A percentile compares a stretch with the other conserved stretches of the same genome.
phyloP scores from a whole-genome alignment of 2,329 filamentous ascomycete species.

The Fusarium subtropicale region DNA sequence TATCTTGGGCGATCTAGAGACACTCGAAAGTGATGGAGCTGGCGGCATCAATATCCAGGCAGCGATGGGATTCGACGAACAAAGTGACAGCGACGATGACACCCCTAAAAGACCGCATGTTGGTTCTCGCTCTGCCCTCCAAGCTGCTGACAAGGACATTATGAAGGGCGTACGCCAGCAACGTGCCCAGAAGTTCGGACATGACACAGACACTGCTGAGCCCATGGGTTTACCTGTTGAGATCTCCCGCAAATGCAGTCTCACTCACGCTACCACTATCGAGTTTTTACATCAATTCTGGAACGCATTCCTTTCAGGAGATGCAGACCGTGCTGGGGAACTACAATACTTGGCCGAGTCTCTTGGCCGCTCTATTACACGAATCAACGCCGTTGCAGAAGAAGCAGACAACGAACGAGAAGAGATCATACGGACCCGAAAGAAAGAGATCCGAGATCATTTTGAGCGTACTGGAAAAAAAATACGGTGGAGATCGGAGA shows the following conservation, averaged over 20 bases:
- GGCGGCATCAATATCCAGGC: constrained; percentile 70
- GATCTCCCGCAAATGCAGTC: constrained; percentile 67
- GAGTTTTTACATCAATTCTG: constrained; percentile 99
- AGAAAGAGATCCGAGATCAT: constrained; percentile 76
- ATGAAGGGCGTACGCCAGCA: constrained; percentile 72
- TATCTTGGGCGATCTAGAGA: constrained; percentile 71
- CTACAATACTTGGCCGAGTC: constrained; percentile 86
- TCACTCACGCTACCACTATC: constrained; percentile 90
- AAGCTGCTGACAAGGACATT: constrained; percentile 73
- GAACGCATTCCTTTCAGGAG: constrained; percentile 89
- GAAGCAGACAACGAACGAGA: constrained; percentile 82
- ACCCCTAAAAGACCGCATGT: constrained; percentile 66
- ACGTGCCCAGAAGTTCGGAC: constrained; percentile 68
- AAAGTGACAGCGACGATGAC: constrained; percentile 75
- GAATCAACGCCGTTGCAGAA: constrained; percentile 83
- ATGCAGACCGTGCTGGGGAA: constrained; percentile 82
- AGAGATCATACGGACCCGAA: constrained; percentile 72
- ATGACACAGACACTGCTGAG: constrained; percentile 59
- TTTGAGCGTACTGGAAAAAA: constrained; percentile 80
- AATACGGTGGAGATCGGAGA: constrained; percentile 74
- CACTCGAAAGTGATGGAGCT: constrained; percentile 60
- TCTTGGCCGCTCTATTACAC: constrained; percentile 77
- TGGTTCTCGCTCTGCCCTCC: constrained; percentile 75
- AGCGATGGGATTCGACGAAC: constrained; percentile 76
- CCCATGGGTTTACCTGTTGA: constrained; percentile 67